Base-by-base conservation (phyloP, 2,329 filamentous ascomycete genomes). In the Colletotrichum sidae region DNA sequence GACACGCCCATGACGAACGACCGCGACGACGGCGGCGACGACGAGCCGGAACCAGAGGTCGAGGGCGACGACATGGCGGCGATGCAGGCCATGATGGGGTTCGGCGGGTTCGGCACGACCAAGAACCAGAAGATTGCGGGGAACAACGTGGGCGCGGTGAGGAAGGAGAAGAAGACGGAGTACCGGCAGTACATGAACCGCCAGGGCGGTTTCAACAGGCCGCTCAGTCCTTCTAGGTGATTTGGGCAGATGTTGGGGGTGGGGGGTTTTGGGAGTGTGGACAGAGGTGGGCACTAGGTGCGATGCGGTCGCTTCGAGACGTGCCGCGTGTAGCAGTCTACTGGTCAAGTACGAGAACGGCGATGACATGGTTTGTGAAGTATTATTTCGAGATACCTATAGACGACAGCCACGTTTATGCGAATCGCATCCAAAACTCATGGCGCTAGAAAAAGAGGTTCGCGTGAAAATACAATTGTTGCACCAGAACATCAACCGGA, bases 121-220 rank as follows among this genome's bases (percentile, higher is more conserved):
- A 96, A 98, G 79, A 89, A 92, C 66, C 93, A 91, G 59, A 96
- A 97, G 75, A 90, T 99, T 1, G 85, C 87, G 0, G 96, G 96
- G 2, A 99, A 99, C 75, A 89, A 94, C 74, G 88, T 90, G 46
- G 94, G 92, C 60, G 93, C 84, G 0, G 89, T 97, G 56, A 84
- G 90, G 70, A 97, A 96, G 84, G 93, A 96, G 80, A 97, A 97
- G 88, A 94, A 93, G 87, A 92, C 90, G 12, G 88, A 96, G 82
- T 98, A 97, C 75, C 86, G 96, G 71, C 96, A 99, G 86, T 99
- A 99, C 79, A 99, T 99, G 89, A 96, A 96, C 74, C 86, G 92
- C 61, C 83, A 89, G 55, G 92, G 92, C 60, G 92, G 92, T 6
- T 96, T 96, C 82, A 96, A 95, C 76, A 80, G 92, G 71, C 92